Evolutionary conservation across 257 asterid species (phyloP).

Genomic region (Nicotiana undulata): DNA sequence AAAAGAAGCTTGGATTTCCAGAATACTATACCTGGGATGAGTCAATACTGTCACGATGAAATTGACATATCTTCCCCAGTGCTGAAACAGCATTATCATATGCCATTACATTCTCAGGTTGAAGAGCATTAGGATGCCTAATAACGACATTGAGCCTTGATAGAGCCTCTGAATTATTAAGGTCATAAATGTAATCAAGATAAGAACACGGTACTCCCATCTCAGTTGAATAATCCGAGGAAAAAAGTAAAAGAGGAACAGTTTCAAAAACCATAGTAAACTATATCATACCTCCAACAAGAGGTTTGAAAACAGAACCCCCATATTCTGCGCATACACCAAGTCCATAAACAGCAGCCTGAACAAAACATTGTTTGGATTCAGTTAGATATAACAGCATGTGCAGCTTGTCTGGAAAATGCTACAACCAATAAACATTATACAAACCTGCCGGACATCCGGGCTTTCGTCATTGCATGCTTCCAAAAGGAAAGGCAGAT

Average conservation of each 20-base stretch:
- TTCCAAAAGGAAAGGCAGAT: constrained; percentile 94
- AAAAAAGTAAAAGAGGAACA: neutral
- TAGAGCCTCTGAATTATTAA: constrained; percentile 66
- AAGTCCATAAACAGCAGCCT: constrained; percentile 99
- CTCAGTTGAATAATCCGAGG: neutral
- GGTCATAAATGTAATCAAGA: neutral
- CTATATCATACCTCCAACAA: constrained; percentile 63
- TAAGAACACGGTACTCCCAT: neutral
- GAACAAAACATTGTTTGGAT: constrained; percentile 16
- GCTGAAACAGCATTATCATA: constrained; percentile 99
- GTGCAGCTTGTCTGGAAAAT: neutral
- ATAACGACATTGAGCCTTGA: constrained; percentile 91
- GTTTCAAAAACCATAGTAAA: neutral
- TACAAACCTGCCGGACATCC: constrained; percentile 87
- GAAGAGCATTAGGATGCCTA: constrained; percentile 60
- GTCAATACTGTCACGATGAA: constrained; percentile 90
- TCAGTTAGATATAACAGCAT: neutral
- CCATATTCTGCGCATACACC: constrained; percentile 96
- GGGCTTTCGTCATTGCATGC: constrained; percentile 93
- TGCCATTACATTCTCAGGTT: constrained; percentile 81
- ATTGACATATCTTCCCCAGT: constrained; percentile 90
- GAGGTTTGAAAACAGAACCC: constrained; percentile 79
- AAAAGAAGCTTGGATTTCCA: neutral
- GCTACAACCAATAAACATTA: neutral
- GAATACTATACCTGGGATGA: constrained; percentile 60